Conservation (phyloP, 1,284 basidiomycete species). For the Apiotrichum laibachii region DNA sequence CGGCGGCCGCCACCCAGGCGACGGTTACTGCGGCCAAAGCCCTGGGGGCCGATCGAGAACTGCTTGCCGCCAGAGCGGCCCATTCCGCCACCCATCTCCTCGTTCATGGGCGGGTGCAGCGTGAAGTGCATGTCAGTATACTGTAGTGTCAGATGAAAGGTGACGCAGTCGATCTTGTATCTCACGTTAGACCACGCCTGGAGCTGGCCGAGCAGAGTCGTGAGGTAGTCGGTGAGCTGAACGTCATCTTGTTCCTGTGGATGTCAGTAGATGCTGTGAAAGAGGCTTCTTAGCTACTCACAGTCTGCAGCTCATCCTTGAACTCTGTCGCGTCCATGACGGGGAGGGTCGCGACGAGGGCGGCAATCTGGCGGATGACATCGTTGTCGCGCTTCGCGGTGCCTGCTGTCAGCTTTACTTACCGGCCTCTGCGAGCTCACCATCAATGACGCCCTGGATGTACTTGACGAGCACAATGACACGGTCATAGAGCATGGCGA, state of each 20-base stretch:
- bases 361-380: constrained; percentile 76
- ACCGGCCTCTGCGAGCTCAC: constrained; percentile 52
- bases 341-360: constrained; percentile 79
- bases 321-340: constrained; percentile 76
- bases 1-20: too few species aligned
- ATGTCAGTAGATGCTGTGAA: neutral
- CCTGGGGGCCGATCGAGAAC: neutral
- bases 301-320: constrained; percentile 78
- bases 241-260: constrained; percentile 90
- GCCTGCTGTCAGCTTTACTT: constrained; percentile 52
- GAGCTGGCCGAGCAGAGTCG: constrained; percentile 81
- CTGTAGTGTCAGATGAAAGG: constrained; percentile 15
- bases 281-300: constrained; percentile 46
- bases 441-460: constrained; percentile 68
- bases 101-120: constrained; percentile 18
- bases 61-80: neutral
- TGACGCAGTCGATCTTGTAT: neutral
- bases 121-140: constrained; percentile 36
- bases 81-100: constrained; percentile 10
- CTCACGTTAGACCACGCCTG: constrained; percentile 84
- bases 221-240: constrained; percentile 83
- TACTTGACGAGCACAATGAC: constrained; percentile 80
- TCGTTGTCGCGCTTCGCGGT: constrained; percentile 69
- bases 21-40: too few species aligned
- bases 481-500: constrained; percentile 92